A percentile compares a stretch with the other conserved stretches of the same genome.
Conservation (phyloP, 2,329 filamentous ascomycete genomes). For the Colletotrichum orchidophilum region DNA sequence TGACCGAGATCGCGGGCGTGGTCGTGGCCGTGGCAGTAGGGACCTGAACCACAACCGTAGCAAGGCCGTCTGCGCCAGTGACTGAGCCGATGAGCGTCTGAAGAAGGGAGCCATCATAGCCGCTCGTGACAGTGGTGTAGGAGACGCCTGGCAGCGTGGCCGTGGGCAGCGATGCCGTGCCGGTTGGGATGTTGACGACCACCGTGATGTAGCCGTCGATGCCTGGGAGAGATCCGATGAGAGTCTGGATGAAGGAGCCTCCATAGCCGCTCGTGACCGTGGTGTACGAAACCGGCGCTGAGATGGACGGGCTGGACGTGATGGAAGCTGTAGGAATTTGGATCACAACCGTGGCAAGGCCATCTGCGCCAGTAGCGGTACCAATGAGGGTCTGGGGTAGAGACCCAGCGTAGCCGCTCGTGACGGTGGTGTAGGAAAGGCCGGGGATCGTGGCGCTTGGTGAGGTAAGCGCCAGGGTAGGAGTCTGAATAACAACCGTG, state of each 20-base stretch:
- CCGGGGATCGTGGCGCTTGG: neutral
- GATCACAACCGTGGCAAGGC: constrained; percentile 15
- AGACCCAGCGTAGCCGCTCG: neutral
- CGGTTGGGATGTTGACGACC: constrained; percentile 13
- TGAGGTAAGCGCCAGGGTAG: neutral
- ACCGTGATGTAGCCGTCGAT: constrained; percentile 13
- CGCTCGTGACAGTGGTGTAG: constrained; percentile 22
- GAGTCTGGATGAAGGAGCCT: constrained; percentile 10
- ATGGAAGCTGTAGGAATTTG: neutral
- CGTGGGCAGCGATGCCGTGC: neutral
- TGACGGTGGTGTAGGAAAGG: neutral
- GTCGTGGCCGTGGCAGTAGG: neutral
- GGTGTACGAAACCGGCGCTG: neutral
- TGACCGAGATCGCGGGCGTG: neutral
- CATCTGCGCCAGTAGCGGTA: neutral
- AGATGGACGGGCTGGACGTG: neutral
- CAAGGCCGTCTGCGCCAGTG: constrained; percentile 17
- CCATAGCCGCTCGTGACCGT: neutral
- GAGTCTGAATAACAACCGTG: neutral
- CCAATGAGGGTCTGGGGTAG: neutral
- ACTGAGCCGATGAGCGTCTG: constrained; percentile 13
- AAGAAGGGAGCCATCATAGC: constrained; percentile 2
- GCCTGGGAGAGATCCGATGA: neutral
- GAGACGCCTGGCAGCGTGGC: neutral
- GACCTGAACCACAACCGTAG: constrained; percentile 9